A percentile compares a stretch with the other conserved stretches of the same genome.
These are phyloP conservation scores for Cicer chorassanicum DNA, from an alignment of 306 rosid genomes.

Conservation along the genomic window DNA sequence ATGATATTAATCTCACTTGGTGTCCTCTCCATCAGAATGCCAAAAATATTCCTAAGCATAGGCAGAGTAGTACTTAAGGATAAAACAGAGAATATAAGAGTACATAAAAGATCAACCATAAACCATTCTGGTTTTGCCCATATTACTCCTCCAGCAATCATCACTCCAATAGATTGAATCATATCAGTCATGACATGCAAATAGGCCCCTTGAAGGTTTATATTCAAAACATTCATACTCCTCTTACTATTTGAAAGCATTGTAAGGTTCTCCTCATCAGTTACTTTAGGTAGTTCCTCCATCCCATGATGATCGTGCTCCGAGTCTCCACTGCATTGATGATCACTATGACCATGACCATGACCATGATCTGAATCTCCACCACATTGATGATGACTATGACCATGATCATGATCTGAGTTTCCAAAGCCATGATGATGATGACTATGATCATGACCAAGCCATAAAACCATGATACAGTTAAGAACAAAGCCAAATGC, in stretches of 20 bases:
- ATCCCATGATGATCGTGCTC: slow-evolving; percentile 48
- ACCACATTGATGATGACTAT: slow-evolving; percentile 31
- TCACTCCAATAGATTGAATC: slow-evolving; percentile 95
- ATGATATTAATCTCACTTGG: slow-evolving; percentile 65
- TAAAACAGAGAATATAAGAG: slow-evolving; percentile 74
- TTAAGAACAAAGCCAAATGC: slow-evolving; percentile 82
- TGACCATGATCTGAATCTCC: slow-evolving; percentile 46
- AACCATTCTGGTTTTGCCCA: slow-evolving; percentile 83
- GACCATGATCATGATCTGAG: slow-evolving; percentile 38
- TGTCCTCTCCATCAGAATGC: slow-evolving; percentile 77
- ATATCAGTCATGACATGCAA: slow-evolving; percentile 85
- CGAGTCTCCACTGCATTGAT: slow-evolving; percentile 22
- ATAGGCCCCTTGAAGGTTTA: slow-evolving; percentile 92
- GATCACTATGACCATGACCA: slow-evolving; percentile 29
- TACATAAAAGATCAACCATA: slow-evolving; percentile 74
- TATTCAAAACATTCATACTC: slow-evolving; percentile 52
- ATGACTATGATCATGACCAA: slow-evolving; percentile 66
- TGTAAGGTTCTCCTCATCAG: slow-evolving; percentile 57
- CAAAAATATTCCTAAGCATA: slow-evolving; percentile 65
- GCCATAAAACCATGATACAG: slow-evolving; percentile 80
- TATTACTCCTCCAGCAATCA: slow-evolving; percentile 84
- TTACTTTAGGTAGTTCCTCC: slow-evolving; percentile 47
- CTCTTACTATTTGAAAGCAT: slow-evolving; percentile 51
- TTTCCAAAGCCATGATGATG: slow-evolving; percentile 41
- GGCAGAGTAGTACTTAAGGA: slow-evolving; percentile 69